A percentile compares a stretch with the other conserved stretches of the same genome.
Conservation (phyloP, 139 green algal genomes). For the Zygnema cylindricum region DNA sequence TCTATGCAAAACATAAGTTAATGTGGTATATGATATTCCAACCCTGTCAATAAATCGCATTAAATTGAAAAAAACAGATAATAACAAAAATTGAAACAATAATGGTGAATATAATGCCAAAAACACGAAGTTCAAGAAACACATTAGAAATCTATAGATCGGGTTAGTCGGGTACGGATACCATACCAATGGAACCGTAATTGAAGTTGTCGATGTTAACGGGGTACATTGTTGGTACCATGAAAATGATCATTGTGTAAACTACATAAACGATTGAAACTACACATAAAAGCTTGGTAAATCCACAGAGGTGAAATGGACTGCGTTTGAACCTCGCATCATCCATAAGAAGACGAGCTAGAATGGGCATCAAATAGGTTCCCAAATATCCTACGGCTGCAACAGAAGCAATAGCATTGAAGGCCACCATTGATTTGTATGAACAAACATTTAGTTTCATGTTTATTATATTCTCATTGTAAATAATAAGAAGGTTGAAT, state of each 20-base stretch:
- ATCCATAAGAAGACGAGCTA: slow-evolving; percentile 29
- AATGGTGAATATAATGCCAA: no score
- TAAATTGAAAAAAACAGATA: no score
- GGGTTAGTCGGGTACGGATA: slow-evolving; percentile 5
- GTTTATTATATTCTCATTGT: no score
- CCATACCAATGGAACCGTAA: slow-evolving; percentile 36
- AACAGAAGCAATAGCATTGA: slow-evolving; percentile 27
- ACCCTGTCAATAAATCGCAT: no score
- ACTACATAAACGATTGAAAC: slow-evolving; percentile 27
- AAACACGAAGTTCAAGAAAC: no score
- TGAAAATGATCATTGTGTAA: slow-evolving; percentile 39
- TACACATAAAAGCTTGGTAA: not conserved
- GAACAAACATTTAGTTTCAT: no score
- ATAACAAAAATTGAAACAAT: no score
- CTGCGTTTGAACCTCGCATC: slow-evolving; percentile 17
- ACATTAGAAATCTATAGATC: no score
- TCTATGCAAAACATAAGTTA: no score
- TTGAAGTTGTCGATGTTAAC: slow-evolving; percentile 45
- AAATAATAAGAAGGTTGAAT: no score
- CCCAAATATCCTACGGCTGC: slow-evolving; percentile 25
- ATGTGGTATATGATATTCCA: no score
- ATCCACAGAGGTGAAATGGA: slow-evolving; percentile 25
- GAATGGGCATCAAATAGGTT: slow-evolving; percentile 19
- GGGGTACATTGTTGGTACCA: slow-evolving; percentile 23
- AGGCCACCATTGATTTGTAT: slow-evolving; percentile 28